Evolutionary conservation across 805 yeast species (phyloP).

Genomic region (Wickerhamomyces bovis): DNA sequence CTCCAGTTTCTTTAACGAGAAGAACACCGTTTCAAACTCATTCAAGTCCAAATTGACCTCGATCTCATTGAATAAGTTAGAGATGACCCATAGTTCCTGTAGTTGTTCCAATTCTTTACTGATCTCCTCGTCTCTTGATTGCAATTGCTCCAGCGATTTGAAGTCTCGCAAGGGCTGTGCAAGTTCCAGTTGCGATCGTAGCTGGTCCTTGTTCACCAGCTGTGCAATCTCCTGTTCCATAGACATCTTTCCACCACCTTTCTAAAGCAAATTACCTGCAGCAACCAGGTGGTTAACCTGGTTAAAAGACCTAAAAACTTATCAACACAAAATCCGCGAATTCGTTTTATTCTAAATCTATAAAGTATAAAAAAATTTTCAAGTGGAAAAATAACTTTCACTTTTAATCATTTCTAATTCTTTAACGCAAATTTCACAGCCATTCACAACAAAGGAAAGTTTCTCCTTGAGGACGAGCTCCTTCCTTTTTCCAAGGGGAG

Average conservation of each 20-base stretch:
- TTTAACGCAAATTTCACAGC: constrained; percentile 58
- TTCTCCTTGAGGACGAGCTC: constrained; percentile 66
- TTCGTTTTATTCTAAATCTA: not conserved
- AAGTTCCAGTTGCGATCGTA: not conserved
- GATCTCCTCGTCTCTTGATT: constrained; percentile 15
- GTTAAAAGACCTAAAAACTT: not conserved
- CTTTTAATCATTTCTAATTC: constrained; percentile 1
- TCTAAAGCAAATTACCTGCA: too few species aligned
- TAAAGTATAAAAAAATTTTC: not conserved
- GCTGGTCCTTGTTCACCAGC: not conserved
- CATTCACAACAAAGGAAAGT: constrained; percentile 52
- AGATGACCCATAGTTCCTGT: constrained; percentile 20
- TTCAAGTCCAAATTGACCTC: constrained; percentile 19
- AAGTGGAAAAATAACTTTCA: too few species aligned
- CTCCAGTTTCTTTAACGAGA: constrained; percentile 13
- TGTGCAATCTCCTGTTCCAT: not conserved
- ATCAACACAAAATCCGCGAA: constrained; percentile 2
- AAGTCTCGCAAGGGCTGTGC: constrained; percentile 3
- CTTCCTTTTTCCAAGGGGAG: constrained; percentile 5
- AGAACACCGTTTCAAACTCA: constrained; percentile 21
- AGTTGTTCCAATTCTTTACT: constrained; percentile 14
- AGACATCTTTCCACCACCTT: too few species aligned
- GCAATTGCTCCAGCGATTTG: constrained; percentile 14
- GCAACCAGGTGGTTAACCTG: too few species aligned
- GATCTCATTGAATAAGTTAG: constrained; percentile 19